Conservation (phyloP, 805 yeast genomes). For the Monosporozyma aerobia region DNA sequence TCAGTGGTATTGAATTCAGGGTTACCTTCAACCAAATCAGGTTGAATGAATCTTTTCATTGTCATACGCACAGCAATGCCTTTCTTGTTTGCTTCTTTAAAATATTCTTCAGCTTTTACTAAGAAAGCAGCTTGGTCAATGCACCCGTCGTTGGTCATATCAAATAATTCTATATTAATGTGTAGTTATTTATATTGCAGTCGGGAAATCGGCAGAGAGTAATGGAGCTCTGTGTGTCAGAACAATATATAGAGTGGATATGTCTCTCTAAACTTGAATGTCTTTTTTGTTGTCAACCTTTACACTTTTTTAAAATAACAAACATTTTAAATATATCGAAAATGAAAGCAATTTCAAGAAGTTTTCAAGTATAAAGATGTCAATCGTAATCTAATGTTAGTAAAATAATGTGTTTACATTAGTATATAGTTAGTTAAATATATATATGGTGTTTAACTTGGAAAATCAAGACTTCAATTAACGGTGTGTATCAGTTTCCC, state of each 20-base stretch:
- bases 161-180: background rate
- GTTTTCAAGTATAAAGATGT: background rate
- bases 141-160: conserved; percentile 7
- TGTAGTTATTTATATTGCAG: background rate
- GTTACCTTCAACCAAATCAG: conserved; percentile 30
- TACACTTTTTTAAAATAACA: background rate
- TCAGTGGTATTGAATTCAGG: conserved; percentile 43
- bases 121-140: conserved; percentile 17
- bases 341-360: background rate
- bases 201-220: background rate
- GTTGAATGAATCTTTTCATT: conserved; percentile 23
- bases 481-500: background rate
- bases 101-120: conserved; percentile 15
- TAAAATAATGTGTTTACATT: background rate
- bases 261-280: background rate
- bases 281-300: background rate
- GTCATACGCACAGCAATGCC: conserved; percentile 22
- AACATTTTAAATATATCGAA: background rate
- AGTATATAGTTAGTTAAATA: background rate
- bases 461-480: background rate
- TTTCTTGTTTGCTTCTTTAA: conserved; percentile 21
- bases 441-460: background rate
- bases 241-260: too few relatives aligned
- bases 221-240: too few relatives aligned
- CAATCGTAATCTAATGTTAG: background rate